These are phyloP conservation scores for Schizochytrium sp. DNA, from an alignment of 108 stramenopile genomes.

Conservation along the genomic window DNA sequence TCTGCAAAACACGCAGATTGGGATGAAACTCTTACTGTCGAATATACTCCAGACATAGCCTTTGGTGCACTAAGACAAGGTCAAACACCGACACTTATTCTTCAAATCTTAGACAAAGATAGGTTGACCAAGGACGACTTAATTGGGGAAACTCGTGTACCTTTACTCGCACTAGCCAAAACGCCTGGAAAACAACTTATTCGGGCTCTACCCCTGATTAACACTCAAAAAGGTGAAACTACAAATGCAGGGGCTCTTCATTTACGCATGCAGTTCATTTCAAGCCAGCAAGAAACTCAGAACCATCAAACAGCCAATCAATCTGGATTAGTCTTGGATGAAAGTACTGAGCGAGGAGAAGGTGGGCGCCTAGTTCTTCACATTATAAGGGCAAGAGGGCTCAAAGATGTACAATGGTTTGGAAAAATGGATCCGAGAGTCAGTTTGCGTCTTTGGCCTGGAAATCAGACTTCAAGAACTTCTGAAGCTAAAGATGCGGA, in stretches of 20 bases:
- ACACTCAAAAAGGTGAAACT: neutral
- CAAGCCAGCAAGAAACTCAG: neutral
- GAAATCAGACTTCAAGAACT: neutral
- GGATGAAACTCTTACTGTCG: neutral
- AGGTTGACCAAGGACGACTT: neutral
- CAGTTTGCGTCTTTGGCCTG: conserved; percentile 15
- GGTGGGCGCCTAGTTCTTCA: neutral
- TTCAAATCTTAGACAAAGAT: conserved; percentile 14
- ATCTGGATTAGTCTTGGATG: neutral
- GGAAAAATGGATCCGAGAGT: conserved; percentile 40
- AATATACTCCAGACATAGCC: conserved; percentile 6
- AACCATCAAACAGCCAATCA: neutral
- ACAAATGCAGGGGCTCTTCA: neutral
- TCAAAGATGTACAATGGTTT: conserved; percentile 41
- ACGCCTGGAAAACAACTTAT: neutral
- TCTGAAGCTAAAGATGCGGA: neutral
- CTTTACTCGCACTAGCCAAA: conserved; percentile 18
- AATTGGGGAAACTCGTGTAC: conserved; percentile 12
- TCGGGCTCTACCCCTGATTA: conserved; percentile 21
- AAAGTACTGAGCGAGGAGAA: neutral
- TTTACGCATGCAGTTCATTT: neutral
- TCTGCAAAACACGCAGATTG: neutral
- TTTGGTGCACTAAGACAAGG: conserved; percentile 9
- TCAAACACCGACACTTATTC: neutral
- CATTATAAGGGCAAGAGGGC: conserved; percentile 6